Evolutionary conservation across 1,139 yeast species (phyloP).

Genomic region (Protomyces gravidus): DNA sequence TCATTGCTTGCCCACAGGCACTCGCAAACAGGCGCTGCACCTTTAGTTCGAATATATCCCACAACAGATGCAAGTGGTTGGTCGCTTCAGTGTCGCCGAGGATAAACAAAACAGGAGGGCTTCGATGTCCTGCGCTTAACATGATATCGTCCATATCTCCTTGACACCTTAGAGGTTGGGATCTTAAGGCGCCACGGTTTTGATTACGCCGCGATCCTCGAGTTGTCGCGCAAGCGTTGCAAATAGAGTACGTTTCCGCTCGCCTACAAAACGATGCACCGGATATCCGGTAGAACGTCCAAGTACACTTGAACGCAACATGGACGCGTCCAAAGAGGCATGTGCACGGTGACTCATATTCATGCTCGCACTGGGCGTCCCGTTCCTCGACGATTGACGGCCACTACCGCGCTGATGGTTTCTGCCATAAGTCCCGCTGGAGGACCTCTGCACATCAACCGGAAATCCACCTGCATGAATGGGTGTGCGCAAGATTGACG

Average conservation of each 20-base stretch:
- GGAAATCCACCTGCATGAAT: neutral
- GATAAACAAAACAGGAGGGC: no score
- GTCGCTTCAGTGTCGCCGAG: no score
- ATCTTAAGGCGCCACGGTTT: slow-evolving; percentile 1
- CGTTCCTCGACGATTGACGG: neutral
- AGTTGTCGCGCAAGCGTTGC: neutral
- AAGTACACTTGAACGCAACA: neutral
- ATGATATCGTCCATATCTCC: neutral
- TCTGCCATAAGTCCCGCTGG: neutral
- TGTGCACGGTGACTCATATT: neutral
- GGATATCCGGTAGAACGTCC: neutral
- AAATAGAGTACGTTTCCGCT: neutral
- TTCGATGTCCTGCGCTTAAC: no score
- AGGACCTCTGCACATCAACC: neutral
- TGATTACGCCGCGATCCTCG: neutral
- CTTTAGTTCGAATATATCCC: no score
- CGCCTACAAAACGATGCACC: neutral
- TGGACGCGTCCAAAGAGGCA: neutral
- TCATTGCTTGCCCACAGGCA: no score
- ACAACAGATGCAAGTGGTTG: no score
- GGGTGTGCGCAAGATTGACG: neutral
- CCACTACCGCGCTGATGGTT: neutral
- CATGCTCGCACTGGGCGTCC: neutral
- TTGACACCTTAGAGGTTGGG: no score
- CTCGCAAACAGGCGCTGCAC: no score